Percentiles rank a stretch among this genome's conserved stretches.
phyloP scores from a whole-genome alignment of 2,329 filamentous ascomycete species.

The Phoma sp. region DNA sequence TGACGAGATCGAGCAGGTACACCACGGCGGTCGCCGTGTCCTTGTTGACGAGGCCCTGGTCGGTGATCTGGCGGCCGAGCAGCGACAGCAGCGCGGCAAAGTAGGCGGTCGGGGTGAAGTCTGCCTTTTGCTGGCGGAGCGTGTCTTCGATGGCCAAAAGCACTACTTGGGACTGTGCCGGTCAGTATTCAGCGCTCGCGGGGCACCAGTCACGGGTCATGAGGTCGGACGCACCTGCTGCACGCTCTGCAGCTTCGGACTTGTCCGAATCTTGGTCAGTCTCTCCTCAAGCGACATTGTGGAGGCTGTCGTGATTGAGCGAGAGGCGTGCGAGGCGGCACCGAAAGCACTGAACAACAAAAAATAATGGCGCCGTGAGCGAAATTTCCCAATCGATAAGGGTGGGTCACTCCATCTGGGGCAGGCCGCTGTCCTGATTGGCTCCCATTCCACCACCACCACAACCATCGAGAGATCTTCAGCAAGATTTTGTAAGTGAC shows the following conservation, averaged over 20 bases:
- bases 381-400: conserved; percentile 15
- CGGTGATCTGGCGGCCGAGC: conserved; percentile 75
- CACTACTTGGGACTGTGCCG: conserved; percentile 77
- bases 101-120: conserved; percentile 86
- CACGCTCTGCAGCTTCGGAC: conserved; percentile 93
- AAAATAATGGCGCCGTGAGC: conserved; percentile 8
- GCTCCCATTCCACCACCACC: background rate
- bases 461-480: background rate
- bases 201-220: no score
- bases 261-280: conserved; percentile 91
- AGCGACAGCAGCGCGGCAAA: conserved; percentile 94
- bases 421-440: background rate
- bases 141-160: conserved; percentile 92
- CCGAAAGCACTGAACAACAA: conserved; percentile 1
- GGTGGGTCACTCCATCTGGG: background rate
- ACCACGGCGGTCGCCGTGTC: conserved; percentile 86
- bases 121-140: conserved; percentile 83
- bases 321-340: conserved; percentile 12
- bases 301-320: conserved; percentile 25
- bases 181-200: conserved; percentile 19
- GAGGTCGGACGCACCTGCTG: conserved; percentile 70
- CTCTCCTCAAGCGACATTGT: conserved; percentile 78
- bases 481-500: no score
- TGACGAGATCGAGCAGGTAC: conserved; percentile 93
- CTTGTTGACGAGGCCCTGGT: conserved; percentile 73